These are phyloP conservation scores for Fusarium longipes DNA, from an alignment of 2,329 filamentous ascomycete genomes.

Conservation along the genomic window DNA sequence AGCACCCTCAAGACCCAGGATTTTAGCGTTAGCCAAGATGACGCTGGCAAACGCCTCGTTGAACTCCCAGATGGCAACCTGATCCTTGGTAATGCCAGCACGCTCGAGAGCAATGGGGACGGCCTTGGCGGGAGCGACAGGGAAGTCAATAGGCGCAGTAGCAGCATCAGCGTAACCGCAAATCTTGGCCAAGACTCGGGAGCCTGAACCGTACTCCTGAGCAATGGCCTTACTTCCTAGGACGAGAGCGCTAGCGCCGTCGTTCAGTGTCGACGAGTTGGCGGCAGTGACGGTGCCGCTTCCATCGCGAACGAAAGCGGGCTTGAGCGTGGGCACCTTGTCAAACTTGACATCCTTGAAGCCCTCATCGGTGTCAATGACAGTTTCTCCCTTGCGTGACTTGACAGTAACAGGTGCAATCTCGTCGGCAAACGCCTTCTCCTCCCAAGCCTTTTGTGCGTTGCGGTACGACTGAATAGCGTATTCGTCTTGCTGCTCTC, in stretches of 20 bases:
- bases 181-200: slow-evolving; percentile 87
- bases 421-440: slow-evolving; percentile 86
- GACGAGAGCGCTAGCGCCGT: slow-evolving; percentile 91
- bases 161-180: slow-evolving; percentile 90
- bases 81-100: slow-evolving; percentile 89
- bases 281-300: slow-evolving; percentile 93
- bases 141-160: slow-evolving; percentile 92
- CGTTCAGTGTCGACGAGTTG: slow-evolving; percentile 93
- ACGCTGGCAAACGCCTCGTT: slow-evolving; percentile 98
- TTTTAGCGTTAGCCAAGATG: slow-evolving; percentile 94
- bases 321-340: slow-evolving; percentile 87
- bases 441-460: slow-evolving; percentile 89
- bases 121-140: slow-evolving; percentile 89
- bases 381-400: slow-evolving; percentile 81
- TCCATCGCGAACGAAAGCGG: slow-evolving; percentile 87
- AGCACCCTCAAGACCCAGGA: slow-evolving; percentile 81
- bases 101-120: slow-evolving; percentile 89
- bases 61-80: slow-evolving; percentile 97
- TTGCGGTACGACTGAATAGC: slow-evolving; percentile 90
- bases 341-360: slow-evolving; percentile 88
- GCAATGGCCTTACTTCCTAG: slow-evolving; percentile 84
- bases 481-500: slow-evolving; percentile 91
- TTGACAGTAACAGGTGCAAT: slow-evolving; percentile 89
- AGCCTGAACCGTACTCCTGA: slow-evolving; percentile 79
- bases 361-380: slow-evolving; percentile 87